phyloP scores from a whole-genome alignment of 1,139 yeast species.

The Scheffersomyces illinoinensis region DNA sequence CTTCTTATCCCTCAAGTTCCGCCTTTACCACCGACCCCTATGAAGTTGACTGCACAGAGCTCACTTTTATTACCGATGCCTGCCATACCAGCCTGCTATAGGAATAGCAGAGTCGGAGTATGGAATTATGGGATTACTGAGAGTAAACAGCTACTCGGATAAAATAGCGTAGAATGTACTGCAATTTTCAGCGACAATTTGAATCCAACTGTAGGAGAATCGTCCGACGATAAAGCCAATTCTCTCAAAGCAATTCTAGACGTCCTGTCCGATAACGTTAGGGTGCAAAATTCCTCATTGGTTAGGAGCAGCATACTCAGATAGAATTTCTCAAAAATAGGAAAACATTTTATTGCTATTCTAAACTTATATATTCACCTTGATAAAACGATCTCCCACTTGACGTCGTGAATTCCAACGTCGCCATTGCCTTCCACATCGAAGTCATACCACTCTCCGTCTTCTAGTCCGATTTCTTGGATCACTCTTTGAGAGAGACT shows the following conservation, averaged over 20 bases:
- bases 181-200: too few species aligned
- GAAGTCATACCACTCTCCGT: conserved; percentile 19
- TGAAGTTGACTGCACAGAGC: not conserved
- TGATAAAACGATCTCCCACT: conserved; percentile 9
- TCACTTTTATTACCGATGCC: not conserved
- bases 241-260: not conserved
- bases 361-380: not conserved
- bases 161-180: too few species aligned
- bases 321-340: not conserved
- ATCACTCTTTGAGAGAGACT: conserved; percentile 10
- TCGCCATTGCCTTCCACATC: conserved; percentile 15
- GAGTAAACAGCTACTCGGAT: not conserved
- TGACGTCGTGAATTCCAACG: conserved; percentile 14
- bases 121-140: not conserved
- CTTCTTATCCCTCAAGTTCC: not conserved
- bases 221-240: too few species aligned
- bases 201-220: not conserved
- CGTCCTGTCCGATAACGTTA: not conserved
- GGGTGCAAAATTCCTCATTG: not conserved
- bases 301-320: too few species aligned
- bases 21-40: not conserved
- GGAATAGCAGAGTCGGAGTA: not conserved
- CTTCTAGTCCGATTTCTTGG: conserved; percentile 18
- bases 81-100: not conserved
- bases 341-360: too few species aligned